A percentile compares a stretch with the other conserved stretches of the same genome.
Evolutionary conservation across 2,329 filamentous ascomycete species (phyloP).

Genomic region (Neoarthrinium moseri): DNA sequence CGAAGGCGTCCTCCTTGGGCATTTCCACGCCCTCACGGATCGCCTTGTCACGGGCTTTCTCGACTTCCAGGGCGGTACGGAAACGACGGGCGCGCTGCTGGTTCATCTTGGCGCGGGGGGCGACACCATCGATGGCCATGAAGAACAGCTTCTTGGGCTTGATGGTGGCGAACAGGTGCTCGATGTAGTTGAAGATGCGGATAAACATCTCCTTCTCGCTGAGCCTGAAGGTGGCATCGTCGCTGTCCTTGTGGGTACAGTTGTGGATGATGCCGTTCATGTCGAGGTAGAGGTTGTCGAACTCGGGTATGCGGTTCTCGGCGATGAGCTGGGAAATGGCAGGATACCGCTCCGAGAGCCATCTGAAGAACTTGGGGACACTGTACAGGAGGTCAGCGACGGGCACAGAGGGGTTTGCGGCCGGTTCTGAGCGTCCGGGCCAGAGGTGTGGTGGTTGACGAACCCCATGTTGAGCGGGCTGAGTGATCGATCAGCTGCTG

Average conservation of each 20-base stretch:
- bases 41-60: constrained; percentile 88
- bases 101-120: constrained; percentile 98
- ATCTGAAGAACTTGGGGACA: constrained; percentile 92
- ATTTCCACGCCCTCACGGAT: constrained; percentile 85
- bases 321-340: constrained; percentile 97
- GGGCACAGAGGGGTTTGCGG: background rate
- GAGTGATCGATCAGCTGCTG: no score
- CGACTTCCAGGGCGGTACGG: constrained; percentile 87
- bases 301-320: constrained; percentile 98
- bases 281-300: constrained; percentile 94
- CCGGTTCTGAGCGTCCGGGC: constrained; percentile 9
- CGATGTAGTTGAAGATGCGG: constrained; percentile 99
- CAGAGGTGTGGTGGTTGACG: constrained; percentile 4
- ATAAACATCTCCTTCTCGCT: constrained; percentile 99
- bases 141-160: constrained; percentile 98
- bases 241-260: constrained; percentile 95
- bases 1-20: constrained; percentile 92
- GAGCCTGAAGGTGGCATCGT: constrained; percentile 87
- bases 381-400: constrained; percentile 32
- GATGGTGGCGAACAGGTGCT: constrained; percentile 97
- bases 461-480: constrained; percentile 11
- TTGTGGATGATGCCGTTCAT: constrained; percentile 99
- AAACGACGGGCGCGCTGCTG: constrained; percentile 96
- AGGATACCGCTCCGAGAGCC: constrained; percentile 98
- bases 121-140: constrained; percentile 98